These are phyloP conservation scores for Zygotorulaspora mrakii DNA, from an alignment of 1,139 yeast genomes.

Conservation along the genomic window DNA sequence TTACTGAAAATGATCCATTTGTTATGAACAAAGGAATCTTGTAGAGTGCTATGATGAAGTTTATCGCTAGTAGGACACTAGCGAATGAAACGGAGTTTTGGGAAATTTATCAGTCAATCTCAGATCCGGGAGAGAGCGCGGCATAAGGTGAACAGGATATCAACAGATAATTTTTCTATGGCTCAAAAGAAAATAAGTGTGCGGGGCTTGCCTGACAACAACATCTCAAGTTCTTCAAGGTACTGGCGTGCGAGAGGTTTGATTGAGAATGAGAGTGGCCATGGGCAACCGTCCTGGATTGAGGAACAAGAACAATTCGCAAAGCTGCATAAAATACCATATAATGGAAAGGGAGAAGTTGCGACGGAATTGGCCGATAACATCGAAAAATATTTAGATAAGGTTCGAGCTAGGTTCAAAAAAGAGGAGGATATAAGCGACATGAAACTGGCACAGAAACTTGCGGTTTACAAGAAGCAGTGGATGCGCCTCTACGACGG, in stretches of 20 bases:
- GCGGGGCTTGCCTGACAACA: conserved; percentile 8
- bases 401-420: conserved; percentile 6
- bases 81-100: conserved; percentile 8
- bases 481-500: conserved; percentile 1
- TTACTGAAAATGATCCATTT: too few species aligned
- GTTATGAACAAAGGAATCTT: too few species aligned
- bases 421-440: conserved; percentile 1
- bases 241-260: conserved; percentile 11
- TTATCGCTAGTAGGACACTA: neutral
- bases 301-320: conserved; percentile 15
- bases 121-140: neutral
- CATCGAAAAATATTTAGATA: conserved; percentile 20
- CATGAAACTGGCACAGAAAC: neutral
- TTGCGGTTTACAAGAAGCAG: neutral
- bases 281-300: conserved; percentile 9
- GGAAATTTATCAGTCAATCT: neutral
- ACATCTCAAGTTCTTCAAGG: conserved; percentile 6
- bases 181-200: conserved; percentile 3
- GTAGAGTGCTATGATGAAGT: neutral
- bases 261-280: conserved; percentile 6
- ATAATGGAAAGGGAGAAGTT: conserved; percentile 6
- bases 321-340: conserved; percentile 9
- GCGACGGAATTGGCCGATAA: conserved; percentile 16
- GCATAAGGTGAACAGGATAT: neutral
- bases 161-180: neutral